phyloP scores from a whole-genome alignment of 139 green algal genomes.

The Microglena sp. region DNA sequence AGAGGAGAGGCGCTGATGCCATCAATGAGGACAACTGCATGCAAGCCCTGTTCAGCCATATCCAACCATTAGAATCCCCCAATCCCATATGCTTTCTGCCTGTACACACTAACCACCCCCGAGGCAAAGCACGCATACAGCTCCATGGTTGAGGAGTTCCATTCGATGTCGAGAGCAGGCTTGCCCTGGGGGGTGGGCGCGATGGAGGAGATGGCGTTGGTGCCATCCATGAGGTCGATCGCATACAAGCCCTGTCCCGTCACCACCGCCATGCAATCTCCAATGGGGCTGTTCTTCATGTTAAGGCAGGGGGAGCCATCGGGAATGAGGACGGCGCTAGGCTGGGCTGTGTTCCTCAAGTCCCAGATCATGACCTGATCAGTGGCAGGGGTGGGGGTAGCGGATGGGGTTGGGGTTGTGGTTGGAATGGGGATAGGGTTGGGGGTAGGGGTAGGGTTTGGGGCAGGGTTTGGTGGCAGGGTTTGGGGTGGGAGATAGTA shows the following conservation, averaged over 20 bases:
- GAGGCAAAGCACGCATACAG: constrained; percentile 11
- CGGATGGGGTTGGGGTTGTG: too few species aligned
- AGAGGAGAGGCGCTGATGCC: neutral
- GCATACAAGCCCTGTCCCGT: neutral
- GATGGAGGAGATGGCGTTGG: neutral
- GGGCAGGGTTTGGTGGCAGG: too few species aligned
- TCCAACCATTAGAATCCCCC: too few species aligned
- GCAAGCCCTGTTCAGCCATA: neutral
- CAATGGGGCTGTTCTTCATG: constrained; percentile 9
- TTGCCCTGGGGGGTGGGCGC: neutral
- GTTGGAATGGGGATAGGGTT: too few species aligned
- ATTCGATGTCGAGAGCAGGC: constrained; percentile 8
- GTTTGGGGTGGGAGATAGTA: too few species aligned
- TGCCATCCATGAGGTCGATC: too few species aligned
- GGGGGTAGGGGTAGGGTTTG: too few species aligned
- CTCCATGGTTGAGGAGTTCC: constrained; percentile 20
- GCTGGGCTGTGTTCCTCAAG: neutral
- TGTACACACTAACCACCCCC: constrained; percentile 8
- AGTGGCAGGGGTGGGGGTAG: too few species aligned
- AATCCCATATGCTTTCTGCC: too few species aligned
- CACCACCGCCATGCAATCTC: constrained; percentile 20
- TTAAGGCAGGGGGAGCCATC: constrained; percentile 12
- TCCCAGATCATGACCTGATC: too few species aligned
- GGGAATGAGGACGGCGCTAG: neutral
- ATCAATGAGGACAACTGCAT: too few species aligned